Evolutionary conservation across 805 yeast genomes (phyloP), one percentile per base, ranked within the genome.

Genomic region (Cyberlindnera nakhonratchasimensis): DNA sequence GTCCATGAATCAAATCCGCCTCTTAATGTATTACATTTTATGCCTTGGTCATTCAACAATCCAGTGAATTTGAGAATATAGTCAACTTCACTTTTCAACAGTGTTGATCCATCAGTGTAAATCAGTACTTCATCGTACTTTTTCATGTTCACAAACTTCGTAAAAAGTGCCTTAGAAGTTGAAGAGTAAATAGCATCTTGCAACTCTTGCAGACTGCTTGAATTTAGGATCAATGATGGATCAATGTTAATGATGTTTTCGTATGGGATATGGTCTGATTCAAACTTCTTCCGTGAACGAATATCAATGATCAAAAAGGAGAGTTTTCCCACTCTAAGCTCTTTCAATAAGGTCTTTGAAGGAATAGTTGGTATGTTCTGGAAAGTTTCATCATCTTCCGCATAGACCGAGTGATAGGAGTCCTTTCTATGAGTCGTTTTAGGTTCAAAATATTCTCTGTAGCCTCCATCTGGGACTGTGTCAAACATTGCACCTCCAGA

Each of bases 1-100:
- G 59, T 49, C 78, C 78, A 72, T 33, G 69, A 65, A 29, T 66
- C 67, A 43, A 64, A 69, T 2, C 78, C 78, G 19, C 79, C 79
- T 17, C 65, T 52, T 21, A 74, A 47, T 26, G 54, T 47, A 23
- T 61, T 61, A 17, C 66, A 36, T 7, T 45, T 25, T 7, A 52
- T 33, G 7, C 37, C 32, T 6, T 34, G 33, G 16, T 47, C 50
- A 2, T 39, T 34, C n/a, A 58, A 34, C 11, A 55, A 25, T 2
- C 52, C 47, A 21, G 60, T 56, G n/a, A 65, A 55, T 18, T 62
- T 57, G 8, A 61, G 53, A 21, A 62, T 51, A 36, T 61, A 66
- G 44, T 67, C 71, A 39, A 56, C 54, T 14, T 55, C 51, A 4
- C 52, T 40, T 6, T 45, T 41, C 58, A 67, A 53, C 34, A 53